Evolutionary conservation across 2,329 filamentous ascomycete genomes (phyloP).

Genomic region (Colletotrichum liaoningense): DNA sequence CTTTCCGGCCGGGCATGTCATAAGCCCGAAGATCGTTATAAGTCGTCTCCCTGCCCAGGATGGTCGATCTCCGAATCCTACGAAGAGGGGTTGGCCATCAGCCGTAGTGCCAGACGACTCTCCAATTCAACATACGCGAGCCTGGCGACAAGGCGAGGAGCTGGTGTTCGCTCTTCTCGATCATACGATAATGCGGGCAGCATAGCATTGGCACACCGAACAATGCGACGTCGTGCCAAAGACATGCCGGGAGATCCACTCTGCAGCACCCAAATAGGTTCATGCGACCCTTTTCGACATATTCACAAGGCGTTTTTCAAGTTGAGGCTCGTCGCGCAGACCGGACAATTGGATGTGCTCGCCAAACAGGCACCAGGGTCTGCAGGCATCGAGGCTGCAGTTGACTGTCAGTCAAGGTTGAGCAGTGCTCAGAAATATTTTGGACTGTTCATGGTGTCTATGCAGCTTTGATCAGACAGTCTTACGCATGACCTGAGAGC

Average conservation of each 20-base stretch:
- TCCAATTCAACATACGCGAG: neutral
- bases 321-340: neutral
- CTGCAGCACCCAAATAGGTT: neutral
- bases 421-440: neutral
- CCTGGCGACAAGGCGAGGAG: neutral
- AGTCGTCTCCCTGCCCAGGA: neutral
- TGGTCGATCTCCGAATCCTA: neutral
- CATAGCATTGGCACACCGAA: neutral
- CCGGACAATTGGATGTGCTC: neutral
- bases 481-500: neutral
- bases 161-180: neutral
- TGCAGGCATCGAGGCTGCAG: neutral
- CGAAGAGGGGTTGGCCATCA: neutral
- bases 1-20: neutral
- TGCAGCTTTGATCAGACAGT: neutral
- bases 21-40: neutral
- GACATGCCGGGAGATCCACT: neutral
- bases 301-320: neutral
- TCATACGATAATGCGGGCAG: constrained; percentile 2
- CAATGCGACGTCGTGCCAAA: constrained; percentile 1
- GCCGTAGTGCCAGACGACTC: neutral
- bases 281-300: neutral
- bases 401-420: neutral
- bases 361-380: neutral
- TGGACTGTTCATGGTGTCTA: neutral